Conservation (phyloP, 371 early-diverging fungal species). For the Parasitella parasitica region DNA sequence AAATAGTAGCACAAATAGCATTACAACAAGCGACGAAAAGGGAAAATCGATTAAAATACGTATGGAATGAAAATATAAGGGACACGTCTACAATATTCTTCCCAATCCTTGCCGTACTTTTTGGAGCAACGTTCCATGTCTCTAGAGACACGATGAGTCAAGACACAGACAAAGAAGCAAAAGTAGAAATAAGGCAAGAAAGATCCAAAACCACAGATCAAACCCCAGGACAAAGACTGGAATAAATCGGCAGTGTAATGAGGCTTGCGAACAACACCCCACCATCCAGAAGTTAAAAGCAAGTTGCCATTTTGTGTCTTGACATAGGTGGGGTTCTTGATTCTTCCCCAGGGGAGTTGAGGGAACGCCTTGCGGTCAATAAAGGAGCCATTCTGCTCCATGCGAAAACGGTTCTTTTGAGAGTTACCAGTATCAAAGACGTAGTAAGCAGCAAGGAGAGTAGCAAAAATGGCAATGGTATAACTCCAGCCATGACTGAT, state of each 20-base stretch:
- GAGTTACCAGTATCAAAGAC: slow-evolving; percentile 72
- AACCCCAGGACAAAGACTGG: slow-evolving; percentile 82
- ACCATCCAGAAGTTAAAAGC: slow-evolving; percentile 84
- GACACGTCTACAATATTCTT: slow-evolving; percentile 73
- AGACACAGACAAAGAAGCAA: slow-evolving; percentile 75
- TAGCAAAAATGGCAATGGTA: slow-evolving; percentile 38
- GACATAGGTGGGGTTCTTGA: slow-evolving; percentile 75
- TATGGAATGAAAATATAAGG: slow-evolving; percentile 80
- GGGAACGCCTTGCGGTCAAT: slow-evolving; percentile 61
- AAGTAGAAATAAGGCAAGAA: slow-evolving; percentile 89
- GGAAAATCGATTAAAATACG: slow-evolving; percentile 40
- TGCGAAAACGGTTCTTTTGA: slow-evolving; percentile 89
- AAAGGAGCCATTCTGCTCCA: slow-evolving; percentile 65
- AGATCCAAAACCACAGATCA: slow-evolving; percentile 74
- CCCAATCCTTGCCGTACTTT: slow-evolving; percentile 91
- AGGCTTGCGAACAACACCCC: slow-evolving; percentile 82
- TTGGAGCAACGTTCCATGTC: slow-evolving; percentile 81
- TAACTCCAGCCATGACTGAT: slow-evolving; percentile 42
- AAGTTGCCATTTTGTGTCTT: slow-evolving; percentile 75
- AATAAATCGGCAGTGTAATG: slow-evolving; percentile 86
- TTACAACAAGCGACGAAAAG: neutral
- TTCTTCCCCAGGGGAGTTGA: slow-evolving; percentile 64
- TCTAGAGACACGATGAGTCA: slow-evolving; percentile 79
- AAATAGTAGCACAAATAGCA: neutral
- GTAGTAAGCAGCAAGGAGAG: slow-evolving; percentile 49